Base-by-base conservation (phyloP, 176 grass and related monocot species). In the Microstegium vimineum region DNA sequence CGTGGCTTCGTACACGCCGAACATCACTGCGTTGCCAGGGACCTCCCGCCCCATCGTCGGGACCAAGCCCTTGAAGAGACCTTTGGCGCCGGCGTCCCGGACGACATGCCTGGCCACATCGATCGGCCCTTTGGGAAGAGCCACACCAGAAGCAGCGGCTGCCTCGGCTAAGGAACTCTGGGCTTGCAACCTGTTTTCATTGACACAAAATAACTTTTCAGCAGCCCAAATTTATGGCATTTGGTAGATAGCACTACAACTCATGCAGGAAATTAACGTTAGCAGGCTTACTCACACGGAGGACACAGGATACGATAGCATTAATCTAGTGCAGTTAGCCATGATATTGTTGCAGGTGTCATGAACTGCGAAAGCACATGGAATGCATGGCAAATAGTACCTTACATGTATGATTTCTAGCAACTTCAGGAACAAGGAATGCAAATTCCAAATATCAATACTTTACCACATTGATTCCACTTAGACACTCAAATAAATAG, bases 11-110 rank as follows among this genome's bases (percentile, higher is more conserved):
- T 97, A 97, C 26, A 97, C 92, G 2, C 94, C 94, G 2, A 97
- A 97, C 94, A 97, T 94, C 34, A 91, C 33, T 0, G 95, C 95
- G 1, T 98, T 98, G 16, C 95, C 95, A 1, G 95, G 95, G 17
- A 98, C 82, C 74, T 98, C 95, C 1, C 95, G 90, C 1, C 86
- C 95, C 78, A 98, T 47, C 5, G 95, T 98, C 1, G 95, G 95
- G 18, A 90, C 74, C 0, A 94, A 82, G 71, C 95, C 95, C 76
- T 94, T 98, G 66, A 94, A 97, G 31, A 97, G 88, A 36, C 92
- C 92, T 57, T 49, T 86, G 1, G 71, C 2, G 11, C 95, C 95
- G 3, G 83, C 95, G 37, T 94, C 92, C 74, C 75, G 88, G 10
- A 98, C 34, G 1, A 98, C 95, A 20, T 94, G 95, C 73, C 69